These are phyloP conservation scores for Pelagophyceae sp. DNA, from an alignment of 352 stramenopile genomes.

Conservation along the genomic window DNA sequence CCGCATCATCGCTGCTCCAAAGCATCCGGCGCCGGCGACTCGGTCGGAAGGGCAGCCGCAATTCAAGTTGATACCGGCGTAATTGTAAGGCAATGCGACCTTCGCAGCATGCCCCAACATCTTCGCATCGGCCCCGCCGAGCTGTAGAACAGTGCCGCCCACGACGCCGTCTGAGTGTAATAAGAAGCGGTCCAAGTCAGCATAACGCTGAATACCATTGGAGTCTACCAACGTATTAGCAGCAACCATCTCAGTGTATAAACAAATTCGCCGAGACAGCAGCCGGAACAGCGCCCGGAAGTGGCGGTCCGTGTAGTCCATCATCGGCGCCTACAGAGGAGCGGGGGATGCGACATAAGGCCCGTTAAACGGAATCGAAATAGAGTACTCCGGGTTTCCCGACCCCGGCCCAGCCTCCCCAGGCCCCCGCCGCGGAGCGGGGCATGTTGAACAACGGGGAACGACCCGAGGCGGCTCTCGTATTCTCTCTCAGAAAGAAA, in stretches of 20 bases:
- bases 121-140: constrained; percentile 78
- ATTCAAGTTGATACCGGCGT: constrained; percentile 92
- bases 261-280: constrained; percentile 62
- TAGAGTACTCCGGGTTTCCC: no score
- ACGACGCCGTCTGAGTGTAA: constrained; percentile 48
- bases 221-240: constrained; percentile 78
- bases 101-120: constrained; percentile 60
- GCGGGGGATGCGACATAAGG: no score
- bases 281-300: constrained; percentile 82
- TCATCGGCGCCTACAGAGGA: constrained; percentile 66
- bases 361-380: no score
- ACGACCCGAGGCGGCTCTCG: no score
- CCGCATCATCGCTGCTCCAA: constrained; percentile 80
- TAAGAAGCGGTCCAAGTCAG: constrained; percentile 68
- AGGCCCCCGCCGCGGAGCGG: no score
- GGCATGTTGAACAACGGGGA: no score
- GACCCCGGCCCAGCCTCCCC: no score
- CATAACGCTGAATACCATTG: constrained; percentile 4
- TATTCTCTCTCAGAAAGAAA: no score
- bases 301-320: constrained; percentile 95
- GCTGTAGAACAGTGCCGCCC: constrained; percentile 78
- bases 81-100: constrained; percentile 66
- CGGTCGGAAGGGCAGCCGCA: constrained; percentile 78
- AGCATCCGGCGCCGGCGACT: constrained; percentile 41
- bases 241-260: constrained; percentile 99